Conservation (phyloP, 805 yeast species). For the Wickerhamiella qilinensis region DNA sequence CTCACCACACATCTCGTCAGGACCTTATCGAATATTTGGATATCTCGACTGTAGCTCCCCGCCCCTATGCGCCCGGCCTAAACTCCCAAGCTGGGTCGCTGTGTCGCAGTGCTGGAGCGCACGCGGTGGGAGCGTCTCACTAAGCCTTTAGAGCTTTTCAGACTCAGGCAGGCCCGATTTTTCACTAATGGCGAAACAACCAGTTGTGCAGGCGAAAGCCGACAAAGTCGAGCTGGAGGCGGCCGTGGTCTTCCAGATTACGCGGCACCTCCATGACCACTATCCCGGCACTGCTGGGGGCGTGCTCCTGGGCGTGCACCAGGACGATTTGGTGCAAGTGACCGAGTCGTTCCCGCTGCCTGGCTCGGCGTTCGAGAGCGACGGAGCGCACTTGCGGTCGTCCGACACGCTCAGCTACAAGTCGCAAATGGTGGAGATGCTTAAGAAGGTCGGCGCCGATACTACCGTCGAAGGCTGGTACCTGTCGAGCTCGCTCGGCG, state of each 20-base stretch:
- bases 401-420: conserved; percentile 53
- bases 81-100: too few relatives aligned
- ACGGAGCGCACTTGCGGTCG: conserved; percentile 43
- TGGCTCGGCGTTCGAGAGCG: conserved; percentile 33
- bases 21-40: too few relatives aligned
- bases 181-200: too few relatives aligned
- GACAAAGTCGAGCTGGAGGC: conserved; percentile 12
- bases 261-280: conserved; percentile 14
- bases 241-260: conserved; percentile 14
- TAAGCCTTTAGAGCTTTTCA: too few relatives aligned
- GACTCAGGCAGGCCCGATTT: too few relatives aligned
- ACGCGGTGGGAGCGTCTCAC: too few relatives aligned
- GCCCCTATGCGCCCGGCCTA: too few relatives aligned
- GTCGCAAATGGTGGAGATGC: conserved; percentile 44
- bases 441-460: conserved; percentile 48
- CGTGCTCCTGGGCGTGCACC: conserved; percentile 14
- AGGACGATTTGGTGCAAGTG: conserved; percentile 9
- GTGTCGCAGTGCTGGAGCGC: too few relatives aligned
- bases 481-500: conserved; percentile 52
- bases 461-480: conserved; percentile 71
- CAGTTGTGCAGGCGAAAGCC: conserved; percentile 1
- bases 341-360: conserved; percentile 49
- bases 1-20: too few relatives aligned
- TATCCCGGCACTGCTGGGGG: conserved; percentile 17
- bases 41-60: too few relatives aligned